These are phyloP conservation scores for Didymella glomerata DNA, from an alignment of 2,329 filamentous ascomycete genomes.

Conservation along the genomic window DNA sequence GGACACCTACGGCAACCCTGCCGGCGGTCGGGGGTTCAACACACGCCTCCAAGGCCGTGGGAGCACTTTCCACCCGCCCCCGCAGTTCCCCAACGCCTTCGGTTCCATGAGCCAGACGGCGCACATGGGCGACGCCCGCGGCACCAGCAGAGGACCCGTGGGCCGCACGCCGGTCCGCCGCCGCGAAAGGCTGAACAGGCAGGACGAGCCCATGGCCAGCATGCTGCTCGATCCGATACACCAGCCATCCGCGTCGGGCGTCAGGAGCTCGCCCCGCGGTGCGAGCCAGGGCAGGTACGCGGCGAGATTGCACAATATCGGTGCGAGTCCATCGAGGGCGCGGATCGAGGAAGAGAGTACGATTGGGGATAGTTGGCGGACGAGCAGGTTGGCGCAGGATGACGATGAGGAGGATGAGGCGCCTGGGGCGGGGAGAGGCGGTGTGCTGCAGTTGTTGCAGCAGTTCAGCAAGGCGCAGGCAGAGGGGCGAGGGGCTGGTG, in stretches of 20 bases:
- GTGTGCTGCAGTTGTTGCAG: slow-evolving; percentile 71
- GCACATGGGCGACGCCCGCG: slow-evolving; percentile 60
- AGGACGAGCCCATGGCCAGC: slow-evolving; percentile 72
- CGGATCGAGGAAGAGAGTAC: slow-evolving; percentile 64
- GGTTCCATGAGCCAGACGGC: slow-evolving; percentile 51
- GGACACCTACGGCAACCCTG: slow-evolving; percentile 74
- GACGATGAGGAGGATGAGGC: slow-evolving; percentile 60
- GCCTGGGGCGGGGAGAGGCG: slow-evolving; percentile 57
- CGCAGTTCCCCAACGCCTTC: slow-evolving; percentile 75
- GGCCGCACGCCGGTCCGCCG: slow-evolving; percentile 38
- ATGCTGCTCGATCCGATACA: slow-evolving; percentile 79
- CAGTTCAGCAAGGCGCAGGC: slow-evolving; percentile 72
- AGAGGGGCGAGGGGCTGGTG: slow-evolving; percentile 55
- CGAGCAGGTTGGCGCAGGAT: slow-evolving; percentile 51
- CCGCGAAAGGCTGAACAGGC: slow-evolving; percentile 31
- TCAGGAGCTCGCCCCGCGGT: slow-evolving; percentile 57
- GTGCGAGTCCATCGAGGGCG: slow-evolving; percentile 18
- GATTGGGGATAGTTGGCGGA: slow-evolving; percentile 67
- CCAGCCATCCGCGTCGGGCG: slow-evolving; percentile 65
- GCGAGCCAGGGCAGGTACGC: slow-evolving; percentile 59
- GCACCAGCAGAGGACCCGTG: slow-evolving; percentile 38
- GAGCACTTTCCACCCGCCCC: slow-evolving; percentile 75
- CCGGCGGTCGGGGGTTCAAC: slow-evolving; percentile 42
- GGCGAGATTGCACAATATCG: slow-evolving; percentile 36
- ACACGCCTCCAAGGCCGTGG: slow-evolving; percentile 56